These are phyloP conservation scores for Letharia lupina DNA, from an alignment of 495 filamentous ascomycete species.

Conservation along the genomic window DNA sequence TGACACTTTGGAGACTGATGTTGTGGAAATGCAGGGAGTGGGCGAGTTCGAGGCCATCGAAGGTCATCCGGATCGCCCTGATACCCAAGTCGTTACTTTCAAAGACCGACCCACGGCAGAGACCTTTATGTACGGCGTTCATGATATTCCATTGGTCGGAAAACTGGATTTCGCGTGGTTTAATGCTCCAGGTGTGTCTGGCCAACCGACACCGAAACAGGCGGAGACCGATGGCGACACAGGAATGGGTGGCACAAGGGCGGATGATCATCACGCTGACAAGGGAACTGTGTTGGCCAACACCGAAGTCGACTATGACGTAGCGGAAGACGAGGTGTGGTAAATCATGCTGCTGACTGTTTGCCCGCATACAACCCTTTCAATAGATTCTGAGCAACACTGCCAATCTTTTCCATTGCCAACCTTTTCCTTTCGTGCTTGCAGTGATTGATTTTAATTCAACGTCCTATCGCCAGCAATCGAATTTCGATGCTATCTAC, in stretches of 20 bases:
- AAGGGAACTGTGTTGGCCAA: slow-evolving; percentile 36
- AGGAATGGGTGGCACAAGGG: slow-evolving; percentile 30
- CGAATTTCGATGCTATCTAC: background rate
- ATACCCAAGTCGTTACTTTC: slow-evolving; percentile 64
- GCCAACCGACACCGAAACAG: slow-evolving; percentile 3
- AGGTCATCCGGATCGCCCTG: slow-evolving; percentile 46
- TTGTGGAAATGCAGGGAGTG: slow-evolving; percentile 49
- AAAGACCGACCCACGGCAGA: slow-evolving; percentile 87
- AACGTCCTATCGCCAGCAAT: background rate
- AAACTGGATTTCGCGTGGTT: slow-evolving; percentile 73
- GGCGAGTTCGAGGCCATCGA: slow-evolving; percentile 77
- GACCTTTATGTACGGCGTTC: slow-evolving; percentile 63
- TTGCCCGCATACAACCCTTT: background rate
- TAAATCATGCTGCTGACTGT: background rate
- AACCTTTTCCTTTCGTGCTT: background rate
- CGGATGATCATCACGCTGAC: slow-evolving; percentile 19
- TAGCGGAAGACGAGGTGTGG: slow-evolving; percentile 14
- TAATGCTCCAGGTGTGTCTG: slow-evolving; percentile 16
- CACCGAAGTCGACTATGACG: slow-evolving; percentile 45
- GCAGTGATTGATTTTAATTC: background rate
- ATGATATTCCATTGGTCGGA: slow-evolving; percentile 64
- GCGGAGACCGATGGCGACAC: slow-evolving; percentile 31
- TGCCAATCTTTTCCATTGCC: background rate
- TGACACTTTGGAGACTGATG: slow-evolving; percentile 1
- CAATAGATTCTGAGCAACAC: background rate